These are phyloP conservation scores for Ogataea hybrid DNA, from an alignment of 1,139 yeast genomes.

Conservation along the genomic window DNA sequence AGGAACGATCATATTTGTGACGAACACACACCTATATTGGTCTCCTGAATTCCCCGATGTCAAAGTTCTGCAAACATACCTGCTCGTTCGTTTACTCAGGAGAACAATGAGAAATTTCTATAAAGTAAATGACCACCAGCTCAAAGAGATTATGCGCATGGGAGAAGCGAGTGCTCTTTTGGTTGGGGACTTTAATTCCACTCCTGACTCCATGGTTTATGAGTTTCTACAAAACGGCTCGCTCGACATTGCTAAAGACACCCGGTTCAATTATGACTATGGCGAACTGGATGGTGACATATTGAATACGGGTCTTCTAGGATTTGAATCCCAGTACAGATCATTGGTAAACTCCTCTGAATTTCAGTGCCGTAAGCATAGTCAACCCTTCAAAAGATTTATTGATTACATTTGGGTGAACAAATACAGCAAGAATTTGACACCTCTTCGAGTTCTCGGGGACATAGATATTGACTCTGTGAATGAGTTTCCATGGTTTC, in stretches of 20 bases:
- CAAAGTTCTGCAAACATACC: too few species aligned
- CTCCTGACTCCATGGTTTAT: constrained; percentile 47
- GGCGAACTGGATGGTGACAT: constrained; percentile 31
- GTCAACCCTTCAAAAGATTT: constrained; percentile 47
- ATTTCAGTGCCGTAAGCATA: constrained; percentile 49
- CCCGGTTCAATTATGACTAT: constrained; percentile 26
- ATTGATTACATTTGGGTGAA: constrained; percentile 62
- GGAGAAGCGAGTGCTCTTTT: constrained; percentile 28
- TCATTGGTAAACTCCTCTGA: constrained; percentile 21
- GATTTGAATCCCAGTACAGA: constrained; percentile 30
- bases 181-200: constrained; percentile 55
- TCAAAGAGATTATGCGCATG: too few species aligned
- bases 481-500: constrained; percentile 34
- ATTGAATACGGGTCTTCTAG: constrained; percentile 31
- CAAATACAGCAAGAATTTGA: constrained; percentile 32
- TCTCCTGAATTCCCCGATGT: too few species aligned
- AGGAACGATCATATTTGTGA: constrained; percentile 40
- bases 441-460: constrained; percentile 34
- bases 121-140: too few species aligned
- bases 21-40: too few species aligned
- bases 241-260: constrained; percentile 32
- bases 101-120: too few species aligned
- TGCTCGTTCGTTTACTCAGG: too few species aligned
- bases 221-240: constrained; percentile 41
- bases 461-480: constrained; percentile 28